phyloP scores from a whole-genome alignment of 352 stramenopile genomes.

The Phytopythium sindhum region DNA sequence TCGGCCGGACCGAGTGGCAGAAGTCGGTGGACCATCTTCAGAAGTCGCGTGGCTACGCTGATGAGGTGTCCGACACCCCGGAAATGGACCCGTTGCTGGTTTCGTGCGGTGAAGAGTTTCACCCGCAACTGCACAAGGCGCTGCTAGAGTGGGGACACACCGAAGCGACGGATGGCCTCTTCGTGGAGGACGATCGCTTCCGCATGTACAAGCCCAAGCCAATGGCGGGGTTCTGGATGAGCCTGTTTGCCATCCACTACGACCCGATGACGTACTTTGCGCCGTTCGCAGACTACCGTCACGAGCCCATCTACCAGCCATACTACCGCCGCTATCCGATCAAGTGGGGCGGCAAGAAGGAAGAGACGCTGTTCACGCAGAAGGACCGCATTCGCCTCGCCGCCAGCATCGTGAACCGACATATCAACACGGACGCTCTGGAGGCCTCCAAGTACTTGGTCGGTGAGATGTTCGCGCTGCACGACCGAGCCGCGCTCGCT shows the following conservation, averaged over 20 bases:
- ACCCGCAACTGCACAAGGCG: slow-evolving; percentile 49
- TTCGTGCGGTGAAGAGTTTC: slow-evolving; percentile 53
- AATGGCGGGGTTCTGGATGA: slow-evolving; percentile 43
- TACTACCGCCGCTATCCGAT: slow-evolving; percentile 83
- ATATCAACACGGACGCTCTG: slow-evolving; percentile 75
- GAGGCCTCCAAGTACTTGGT: slow-evolving; percentile 49
- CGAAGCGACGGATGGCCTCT: slow-evolving; percentile 67
- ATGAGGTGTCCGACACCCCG: slow-evolving; percentile 33
- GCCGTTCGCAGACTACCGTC: slow-evolving; percentile 72
- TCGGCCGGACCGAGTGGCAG: slow-evolving; percentile 43
- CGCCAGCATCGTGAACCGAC: slow-evolving; percentile 62
- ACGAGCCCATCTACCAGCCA: slow-evolving; percentile 65
- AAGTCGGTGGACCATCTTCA: slow-evolving; percentile 60
- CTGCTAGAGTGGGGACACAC: slow-evolving; percentile 71
- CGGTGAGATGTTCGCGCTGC: slow-evolving; percentile 84
- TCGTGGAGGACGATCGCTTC: slow-evolving; percentile 43
- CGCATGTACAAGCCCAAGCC: slow-evolving; percentile 7
- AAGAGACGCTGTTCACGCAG: slow-evolving; percentile 77
- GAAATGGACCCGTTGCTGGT: slow-evolving; percentile 80
- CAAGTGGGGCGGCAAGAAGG: slow-evolving; percentile 59
- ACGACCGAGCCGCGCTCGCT: slow-evolving; percentile 65
- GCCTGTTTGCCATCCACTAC: slow-evolving; percentile 62
- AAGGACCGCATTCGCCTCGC: slow-evolving; percentile 79
- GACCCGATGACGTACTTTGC: slow-evolving; percentile 81
- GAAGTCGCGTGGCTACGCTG: slow-evolving; percentile 34